These are phyloP conservation scores for Monosporozyma solicola DNA, from an alignment of 805 yeast genomes.

Conservation along the genomic window DNA sequence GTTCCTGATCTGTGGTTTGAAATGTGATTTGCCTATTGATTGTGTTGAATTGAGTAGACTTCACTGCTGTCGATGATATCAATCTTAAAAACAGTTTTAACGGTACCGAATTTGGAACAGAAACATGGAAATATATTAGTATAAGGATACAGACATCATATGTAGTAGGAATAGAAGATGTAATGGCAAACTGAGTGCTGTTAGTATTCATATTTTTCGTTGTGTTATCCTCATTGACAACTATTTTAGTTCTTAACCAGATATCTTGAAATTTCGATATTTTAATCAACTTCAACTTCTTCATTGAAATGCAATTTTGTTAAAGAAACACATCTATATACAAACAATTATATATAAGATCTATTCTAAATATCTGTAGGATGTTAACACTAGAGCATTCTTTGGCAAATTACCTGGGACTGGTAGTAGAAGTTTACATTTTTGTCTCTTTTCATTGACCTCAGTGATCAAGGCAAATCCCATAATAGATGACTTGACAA, in stretches of 20 bases:
- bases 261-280: not conserved
- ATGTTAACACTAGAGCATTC: slow-evolving; percentile 64
- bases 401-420: slow-evolving; percentile 81
- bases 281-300: not conserved
- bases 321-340: not conserved
- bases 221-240: not conserved
- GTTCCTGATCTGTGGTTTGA: slow-evolving; percentile 7
- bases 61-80: slow-evolving; percentile 6
- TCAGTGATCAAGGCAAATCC: slow-evolving; percentile 69
- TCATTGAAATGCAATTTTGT: not conserved
- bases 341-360: not conserved
- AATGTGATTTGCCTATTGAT: slow-evolving; percentile 4
- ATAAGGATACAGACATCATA: slow-evolving; percentile 20
- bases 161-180: slow-evolving; percentile 13
- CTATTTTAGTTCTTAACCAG: not conserved
- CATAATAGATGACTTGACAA: slow-evolving; percentile 49
- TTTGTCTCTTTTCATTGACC: slow-evolving; percentile 66
- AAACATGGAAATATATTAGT: slow-evolving; percentile 15
- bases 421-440: slow-evolving; percentile 68
- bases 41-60: slow-evolving; percentile 3
- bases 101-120: slow-evolving; percentile 7
- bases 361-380: slow-evolving; percentile 73
- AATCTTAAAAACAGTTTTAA: slow-evolving; percentile 11
- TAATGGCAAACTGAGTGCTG: not conserved
- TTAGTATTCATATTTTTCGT: not conserved